Base-by-base conservation (phyloP, 2,329 filamentous ascomycete species). In the Bipolaris cookei region DNA sequence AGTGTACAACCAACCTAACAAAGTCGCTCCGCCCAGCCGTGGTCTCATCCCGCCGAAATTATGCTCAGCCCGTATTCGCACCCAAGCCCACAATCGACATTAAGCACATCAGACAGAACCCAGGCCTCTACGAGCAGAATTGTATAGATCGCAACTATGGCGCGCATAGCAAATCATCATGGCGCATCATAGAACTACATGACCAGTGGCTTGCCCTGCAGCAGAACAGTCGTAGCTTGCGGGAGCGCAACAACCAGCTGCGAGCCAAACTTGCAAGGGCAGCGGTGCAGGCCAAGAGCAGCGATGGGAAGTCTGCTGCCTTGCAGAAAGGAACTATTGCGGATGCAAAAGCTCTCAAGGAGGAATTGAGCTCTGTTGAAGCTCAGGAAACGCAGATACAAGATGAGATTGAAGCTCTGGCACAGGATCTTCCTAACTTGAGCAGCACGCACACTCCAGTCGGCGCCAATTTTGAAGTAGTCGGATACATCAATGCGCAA, bases 61-160 rank as follows among this genome's bases (percentile, higher is more conserved):
- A 79, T 60, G 77, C 77, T 3, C 83, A 88, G 37, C 90, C 90
- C 4, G 82, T 89, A 1, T 88, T 85, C 50, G 92, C 91, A 13
- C 92, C 92, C 10, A 94, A 91, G 74, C 86, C 91, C 23, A 84
- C 84, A 44, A 84, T 96, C 64, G 90, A 97, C 79, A 84, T 96
- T 73, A 94, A 91, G 76, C 89, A 95, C 79, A 97, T 99, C 75
- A 92, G 93, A 56, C 85, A 92, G 71, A 90, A 96, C 77, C 86
- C 90, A 14, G 86, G 88, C 13, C 83, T 96, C 14, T 90, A 97
- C 81, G 85, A 90, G 66, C 82, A 89, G 64, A 98, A 96, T 72
- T 96, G 91, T 77, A 75, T 89, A 58, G 88, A 92, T 65, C 88
- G 95, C 66, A 97, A 97, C 76, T 97, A 97, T 79, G 82, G 75